Evolutionary conservation across 2,329 filamentous ascomycete species (phyloP).

Genomic region (Fusarium irregulare): DNA sequence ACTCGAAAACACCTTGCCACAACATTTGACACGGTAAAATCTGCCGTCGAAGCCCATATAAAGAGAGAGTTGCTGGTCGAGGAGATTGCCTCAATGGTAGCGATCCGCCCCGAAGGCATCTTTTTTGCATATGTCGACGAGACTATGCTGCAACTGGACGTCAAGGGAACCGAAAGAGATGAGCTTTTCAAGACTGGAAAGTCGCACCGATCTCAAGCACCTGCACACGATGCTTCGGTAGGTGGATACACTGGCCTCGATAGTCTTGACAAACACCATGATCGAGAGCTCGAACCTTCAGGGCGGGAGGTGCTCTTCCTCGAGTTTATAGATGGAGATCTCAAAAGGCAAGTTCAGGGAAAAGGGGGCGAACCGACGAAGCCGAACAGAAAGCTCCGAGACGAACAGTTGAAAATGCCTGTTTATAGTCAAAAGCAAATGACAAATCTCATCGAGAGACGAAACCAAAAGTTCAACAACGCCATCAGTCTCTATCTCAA

Average conservation of each 20-base stretch:
- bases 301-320: constrained; percentile 83
- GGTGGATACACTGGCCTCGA: constrained; percentile 66
- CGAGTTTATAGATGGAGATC: constrained; percentile 90
- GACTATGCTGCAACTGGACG: constrained; percentile 81
- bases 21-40: constrained; percentile 88
- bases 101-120: constrained; percentile 80
- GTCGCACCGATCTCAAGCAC: constrained; percentile 62
- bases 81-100: constrained; percentile 85
- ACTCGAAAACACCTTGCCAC: constrained; percentile 92
- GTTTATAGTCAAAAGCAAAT: constrained; percentile 94
- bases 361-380: constrained; percentile 78
- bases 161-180: constrained; percentile 74
- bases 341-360: constrained; percentile 81
- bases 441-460: constrained; percentile 86
- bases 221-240: constrained; percentile 66
- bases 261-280: constrained; percentile 49
- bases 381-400: constrained; percentile 73
- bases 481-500: constrained; percentile 83
- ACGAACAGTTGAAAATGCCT: constrained; percentile 89
- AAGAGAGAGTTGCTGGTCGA: constrained; percentile 75
- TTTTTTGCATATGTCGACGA: constrained; percentile 90
- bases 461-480: constrained; percentile 83
- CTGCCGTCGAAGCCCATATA: constrained; percentile 85
- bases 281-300: constrained; percentile 33
- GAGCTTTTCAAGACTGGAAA: constrained; percentile 66